Percentiles rank a stretch among this genome's conserved stretches.
These are phyloP conservation scores for Mucor circinelloides DNA, from an alignment of 371 early-diverging fungal genomes.

Conservation along the genomic window DNA sequence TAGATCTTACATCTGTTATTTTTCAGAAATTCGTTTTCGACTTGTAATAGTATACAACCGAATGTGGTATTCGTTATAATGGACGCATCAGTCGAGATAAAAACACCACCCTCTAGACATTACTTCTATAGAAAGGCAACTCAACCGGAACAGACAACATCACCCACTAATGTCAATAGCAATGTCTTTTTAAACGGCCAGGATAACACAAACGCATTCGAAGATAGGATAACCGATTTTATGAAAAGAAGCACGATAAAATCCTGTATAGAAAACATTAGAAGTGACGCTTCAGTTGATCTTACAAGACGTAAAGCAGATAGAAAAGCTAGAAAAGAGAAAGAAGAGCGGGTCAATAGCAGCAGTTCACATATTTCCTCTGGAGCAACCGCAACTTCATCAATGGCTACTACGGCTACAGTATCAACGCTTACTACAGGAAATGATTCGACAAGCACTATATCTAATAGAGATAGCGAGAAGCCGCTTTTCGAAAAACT, in stretches of 20 bases:
- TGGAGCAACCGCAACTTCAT: neutral
- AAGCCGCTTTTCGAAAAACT: conserved; percentile 23
- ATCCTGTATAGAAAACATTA: neutral
- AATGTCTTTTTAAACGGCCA: conserved; percentile 12
- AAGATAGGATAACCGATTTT: conserved; percentile 16
- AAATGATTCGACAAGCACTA: neutral
- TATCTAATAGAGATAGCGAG: neutral
- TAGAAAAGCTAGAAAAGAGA: conserved; percentile 27
- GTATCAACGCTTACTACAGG: neutral
- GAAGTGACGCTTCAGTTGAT: conserved; percentile 10
- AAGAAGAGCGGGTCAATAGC: conserved; percentile 7
- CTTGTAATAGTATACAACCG: too few relatives aligned
- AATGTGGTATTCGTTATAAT: neutral
- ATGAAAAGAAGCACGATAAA: conserved; percentile 8
- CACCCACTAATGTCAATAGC: neutral
- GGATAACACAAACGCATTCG: conserved; percentile 21
- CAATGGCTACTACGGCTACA: neutral
- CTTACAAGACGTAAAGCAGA: conserved; percentile 28
- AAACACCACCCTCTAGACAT: conserved; percentile 23
- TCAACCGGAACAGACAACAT: conserved; percentile 11
- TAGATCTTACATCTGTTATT: neutral
- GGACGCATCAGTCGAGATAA: conserved; percentile 10
- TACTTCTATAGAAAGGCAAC: conserved; percentile 30
- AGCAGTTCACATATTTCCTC: neutral
- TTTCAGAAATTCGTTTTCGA: too few relatives aligned